Conservation (phyloP, 2,329 filamentous ascomycete species). For the Trichoderma hamatum region DNA sequence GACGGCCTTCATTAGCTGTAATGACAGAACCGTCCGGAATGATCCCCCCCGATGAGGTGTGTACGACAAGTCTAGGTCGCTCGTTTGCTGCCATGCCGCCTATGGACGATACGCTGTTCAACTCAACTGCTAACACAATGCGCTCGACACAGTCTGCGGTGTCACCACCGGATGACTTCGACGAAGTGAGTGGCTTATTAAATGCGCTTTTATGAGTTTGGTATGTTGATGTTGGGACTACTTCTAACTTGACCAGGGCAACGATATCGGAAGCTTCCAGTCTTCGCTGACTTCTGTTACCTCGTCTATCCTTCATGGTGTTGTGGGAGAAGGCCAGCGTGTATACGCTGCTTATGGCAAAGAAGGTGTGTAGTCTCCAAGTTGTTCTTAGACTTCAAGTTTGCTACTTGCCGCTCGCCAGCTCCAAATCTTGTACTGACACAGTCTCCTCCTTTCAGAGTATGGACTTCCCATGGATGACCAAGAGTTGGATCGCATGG, state of each 20-base stretch:
- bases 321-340: slow-evolving; percentile 37
- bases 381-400: background rate
- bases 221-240: slow-evolving; percentile 29
- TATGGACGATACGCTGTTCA: background rate
- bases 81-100: background rate
- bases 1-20: slow-evolving; percentile 10
- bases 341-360: slow-evolving; percentile 41
- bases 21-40: slow-evolving; percentile 26
- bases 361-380: slow-evolving; percentile 34
- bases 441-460: slow-evolving; percentile 33
- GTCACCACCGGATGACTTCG: slow-evolving; percentile 36
- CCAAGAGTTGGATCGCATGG: slow-evolving; percentile 44
- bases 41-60: slow-evolving; percentile 26
- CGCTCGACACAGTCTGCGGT: slow-evolving; percentile 23
- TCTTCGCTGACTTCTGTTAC: slow-evolving; percentile 39
- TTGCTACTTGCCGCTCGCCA: background rate
- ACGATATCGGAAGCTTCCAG: slow-evolving; percentile 29
- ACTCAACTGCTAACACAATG: slow-evolving; percentile 14
- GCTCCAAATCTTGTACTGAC: background rate
- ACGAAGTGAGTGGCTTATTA: slow-evolving; percentile 29
- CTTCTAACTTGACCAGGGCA: slow-evolving; percentile 34
- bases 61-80: slow-evolving; percentile 6
- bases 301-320: slow-evolving; percentile 34
- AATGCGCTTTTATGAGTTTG: background rate
- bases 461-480: slow-evolving; percentile 47